phyloP scores from a whole-genome alignment of 495 filamentous ascomycete species.

The Aspergillus sclerotiicarbonarius region DNA sequence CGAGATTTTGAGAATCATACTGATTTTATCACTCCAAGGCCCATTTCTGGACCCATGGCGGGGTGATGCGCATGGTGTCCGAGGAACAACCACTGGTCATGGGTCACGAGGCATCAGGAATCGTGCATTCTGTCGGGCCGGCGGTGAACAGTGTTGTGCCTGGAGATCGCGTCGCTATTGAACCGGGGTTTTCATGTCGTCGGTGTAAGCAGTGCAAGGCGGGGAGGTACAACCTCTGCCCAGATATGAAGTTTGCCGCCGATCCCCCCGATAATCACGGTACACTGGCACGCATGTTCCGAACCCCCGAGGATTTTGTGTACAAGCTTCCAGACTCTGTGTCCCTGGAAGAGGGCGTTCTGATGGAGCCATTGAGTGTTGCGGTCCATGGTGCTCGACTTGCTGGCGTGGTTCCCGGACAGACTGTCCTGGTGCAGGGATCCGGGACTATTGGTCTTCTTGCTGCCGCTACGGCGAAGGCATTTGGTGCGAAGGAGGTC shows the following conservation, averaged over 20 bases:
- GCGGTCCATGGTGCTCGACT: slow-evolving; percentile 76
- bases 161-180: slow-evolving; percentile 74
- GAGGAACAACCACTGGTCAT: slow-evolving; percentile 50
- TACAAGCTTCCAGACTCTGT: slow-evolving; percentile 72
- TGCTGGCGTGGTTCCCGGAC: slow-evolving; percentile 65
- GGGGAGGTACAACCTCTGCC: slow-evolving; percentile 76
- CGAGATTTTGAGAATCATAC: too few relatives aligned
- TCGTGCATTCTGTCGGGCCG: slow-evolving; percentile 55
- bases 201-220: slow-evolving; percentile 62
- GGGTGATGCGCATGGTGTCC: slow-evolving; percentile 36
- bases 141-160: slow-evolving; percentile 47
- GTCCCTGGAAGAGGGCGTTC: slow-evolving; percentile 74
- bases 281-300: slow-evolving; percentile 65
- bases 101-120: slow-evolving; percentile 65
- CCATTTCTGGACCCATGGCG: slow-evolving; percentile 52
- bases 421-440: slow-evolving; percentile 77
- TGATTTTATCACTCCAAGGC: too few relatives aligned
- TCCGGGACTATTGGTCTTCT: slow-evolving; percentile 82
- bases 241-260: slow-evolving; percentile 73
- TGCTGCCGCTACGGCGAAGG: slow-evolving; percentile 70
- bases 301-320: slow-evolving; percentile 78
- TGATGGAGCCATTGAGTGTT: slow-evolving; percentile 81
- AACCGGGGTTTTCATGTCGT: slow-evolving; percentile 75
- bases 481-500: slow-evolving; percentile 71
- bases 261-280: too few relatives aligned